These are phyloP conservation scores for Fusarium virguliforme DNA, from an alignment of 2,329 filamentous ascomycete species.

Conservation along the genomic window DNA sequence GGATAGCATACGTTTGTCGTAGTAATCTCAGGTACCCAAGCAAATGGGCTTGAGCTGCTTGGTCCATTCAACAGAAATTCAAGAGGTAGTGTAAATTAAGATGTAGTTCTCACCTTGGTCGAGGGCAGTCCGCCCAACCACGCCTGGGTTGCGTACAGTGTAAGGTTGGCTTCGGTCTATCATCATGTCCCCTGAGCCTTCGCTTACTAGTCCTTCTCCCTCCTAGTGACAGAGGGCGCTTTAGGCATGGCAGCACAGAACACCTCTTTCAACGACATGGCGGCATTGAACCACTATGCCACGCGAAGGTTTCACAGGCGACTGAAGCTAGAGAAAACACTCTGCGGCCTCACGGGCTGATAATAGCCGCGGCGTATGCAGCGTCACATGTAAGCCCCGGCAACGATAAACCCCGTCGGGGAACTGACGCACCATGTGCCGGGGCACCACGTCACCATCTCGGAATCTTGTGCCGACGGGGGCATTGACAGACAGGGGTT, in stretches of 20 bases:
- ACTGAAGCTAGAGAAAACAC: background rate
- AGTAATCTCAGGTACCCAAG: background rate
- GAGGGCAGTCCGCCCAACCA: no score
- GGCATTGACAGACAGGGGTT: background rate
- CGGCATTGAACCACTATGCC: background rate
- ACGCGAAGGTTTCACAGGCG: background rate
- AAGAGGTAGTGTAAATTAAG: no score
- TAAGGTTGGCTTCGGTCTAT: no score
- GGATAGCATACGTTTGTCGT: background rate
- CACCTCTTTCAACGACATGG: background rate
- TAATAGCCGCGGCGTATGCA: background rate
- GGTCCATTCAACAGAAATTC: no score
- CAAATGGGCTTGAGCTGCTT: background rate
- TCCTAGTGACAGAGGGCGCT: no score
- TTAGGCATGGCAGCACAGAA: no score
- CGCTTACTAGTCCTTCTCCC: no score
- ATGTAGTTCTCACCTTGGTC: no score
- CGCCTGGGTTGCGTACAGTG: no score
- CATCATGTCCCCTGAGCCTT: no score
- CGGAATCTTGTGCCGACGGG: slow-evolving; percentile 13
- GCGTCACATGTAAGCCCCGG: slow-evolving; percentile 9
- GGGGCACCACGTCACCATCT: slow-evolving; percentile 12
- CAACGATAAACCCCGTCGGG: slow-evolving; percentile 13
- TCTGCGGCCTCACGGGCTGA: background rate
- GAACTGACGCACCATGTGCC: slow-evolving; percentile 7